Conservation (phyloP, 345 rosid genomes). For the Salix exigua region DNA sequence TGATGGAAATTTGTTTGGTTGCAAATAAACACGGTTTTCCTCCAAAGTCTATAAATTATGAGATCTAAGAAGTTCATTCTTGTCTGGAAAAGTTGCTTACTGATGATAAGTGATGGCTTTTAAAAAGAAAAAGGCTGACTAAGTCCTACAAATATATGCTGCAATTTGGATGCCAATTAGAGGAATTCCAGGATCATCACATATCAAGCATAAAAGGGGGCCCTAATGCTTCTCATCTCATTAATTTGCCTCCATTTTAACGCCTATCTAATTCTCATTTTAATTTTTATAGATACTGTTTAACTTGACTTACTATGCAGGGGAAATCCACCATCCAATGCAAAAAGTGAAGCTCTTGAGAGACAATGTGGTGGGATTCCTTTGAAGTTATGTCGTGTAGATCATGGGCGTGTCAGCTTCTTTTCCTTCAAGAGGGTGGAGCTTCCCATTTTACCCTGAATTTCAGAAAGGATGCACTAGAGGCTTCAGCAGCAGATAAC, state of each 20-base stretch:
- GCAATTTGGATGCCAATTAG: not conserved
- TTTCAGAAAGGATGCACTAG: not conserved
- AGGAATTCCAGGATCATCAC: not conserved
- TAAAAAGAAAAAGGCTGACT: not conserved
- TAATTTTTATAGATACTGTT: too few relatives aligned
- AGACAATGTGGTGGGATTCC: slow-evolving; percentile 40
- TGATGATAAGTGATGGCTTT: not conserved
- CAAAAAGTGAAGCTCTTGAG: slow-evolving; percentile 46
- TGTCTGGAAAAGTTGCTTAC: not conserved
- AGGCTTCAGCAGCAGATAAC: not conserved
- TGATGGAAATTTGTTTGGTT: too few relatives aligned
- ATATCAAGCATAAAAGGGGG: not conserved
- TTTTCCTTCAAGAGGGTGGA: slow-evolving; percentile 45
- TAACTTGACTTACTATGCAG: slow-evolving; percentile 30
- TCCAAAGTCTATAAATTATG: not conserved
- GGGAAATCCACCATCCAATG: slow-evolving; percentile 48
- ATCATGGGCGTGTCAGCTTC: slow-evolving; percentile 64
- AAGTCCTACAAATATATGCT: not conserved
- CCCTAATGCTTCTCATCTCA: not conserved
- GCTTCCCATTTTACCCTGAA: slow-evolving; percentile 51
- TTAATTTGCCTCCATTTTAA: not conserved
- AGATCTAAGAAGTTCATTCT: not conserved
- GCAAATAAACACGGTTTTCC: not conserved
- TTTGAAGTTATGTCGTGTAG: slow-evolving; percentile 56
- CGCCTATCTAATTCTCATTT: not conserved